A percentile compares a stretch with the other conserved stretches of the same genome.
Evolutionary conservation across 208 protist genomes (phyloP).

Genomic region (Leishmania gerbilli): DNA sequence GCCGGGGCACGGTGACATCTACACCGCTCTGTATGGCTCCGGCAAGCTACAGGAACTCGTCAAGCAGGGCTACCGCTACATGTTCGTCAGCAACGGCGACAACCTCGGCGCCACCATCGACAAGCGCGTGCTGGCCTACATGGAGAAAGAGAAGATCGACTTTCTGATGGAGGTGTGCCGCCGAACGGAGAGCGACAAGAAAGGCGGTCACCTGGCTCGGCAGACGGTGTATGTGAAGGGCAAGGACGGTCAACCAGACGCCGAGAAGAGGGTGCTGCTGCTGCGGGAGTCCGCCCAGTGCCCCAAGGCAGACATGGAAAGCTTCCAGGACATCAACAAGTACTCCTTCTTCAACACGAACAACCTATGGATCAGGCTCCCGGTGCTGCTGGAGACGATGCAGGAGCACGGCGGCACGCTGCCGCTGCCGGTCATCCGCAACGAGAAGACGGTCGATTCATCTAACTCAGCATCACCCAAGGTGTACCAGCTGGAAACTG

Average conservation of each 20-base stretch:
- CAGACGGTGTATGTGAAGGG: slow-evolving; percentile 13
- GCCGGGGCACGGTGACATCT: slow-evolving; percentile 99
- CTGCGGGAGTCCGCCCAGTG: slow-evolving; percentile 92
- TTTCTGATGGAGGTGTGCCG: slow-evolving; percentile 94
- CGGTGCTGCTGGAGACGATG: slow-evolving; percentile 80
- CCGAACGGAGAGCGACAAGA: slow-evolving; percentile 92
- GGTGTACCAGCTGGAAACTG: slow-evolving; percentile 88
- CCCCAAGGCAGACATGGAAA: slow-evolving; percentile 86
- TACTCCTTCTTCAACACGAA: slow-evolving; percentile 99
- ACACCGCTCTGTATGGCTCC: slow-evolving; percentile 92
- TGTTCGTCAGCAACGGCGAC: slow-evolving; percentile 99
- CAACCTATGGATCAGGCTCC: slow-evolving; percentile 98
- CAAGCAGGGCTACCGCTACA: slow-evolving; percentile 92
- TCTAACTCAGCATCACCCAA: slow-evolving; percentile 57
- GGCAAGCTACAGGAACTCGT: slow-evolving; percentile 89
- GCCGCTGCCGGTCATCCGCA: slow-evolving; percentile 83
- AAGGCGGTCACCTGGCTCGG: slow-evolving; percentile 91
- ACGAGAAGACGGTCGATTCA: slow-evolving; percentile 87
- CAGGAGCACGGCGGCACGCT: slow-evolving; percentile 58
- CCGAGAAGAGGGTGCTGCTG: slow-evolving; percentile 51
- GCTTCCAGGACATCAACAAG: slow-evolving; percentile 97
- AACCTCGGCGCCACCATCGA: slow-evolving; percentile 97
- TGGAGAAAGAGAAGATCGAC: slow-evolving; percentile 70
- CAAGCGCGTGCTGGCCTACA: slow-evolving; percentile 86
- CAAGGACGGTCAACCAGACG: slow-evolving; percentile 15